Evolutionary conservation across 2,329 filamentous ascomycete genomes (phyloP), one percentile per base, ranked within the genome.

Genomic region (Botryosphaeria agaves): DNA sequence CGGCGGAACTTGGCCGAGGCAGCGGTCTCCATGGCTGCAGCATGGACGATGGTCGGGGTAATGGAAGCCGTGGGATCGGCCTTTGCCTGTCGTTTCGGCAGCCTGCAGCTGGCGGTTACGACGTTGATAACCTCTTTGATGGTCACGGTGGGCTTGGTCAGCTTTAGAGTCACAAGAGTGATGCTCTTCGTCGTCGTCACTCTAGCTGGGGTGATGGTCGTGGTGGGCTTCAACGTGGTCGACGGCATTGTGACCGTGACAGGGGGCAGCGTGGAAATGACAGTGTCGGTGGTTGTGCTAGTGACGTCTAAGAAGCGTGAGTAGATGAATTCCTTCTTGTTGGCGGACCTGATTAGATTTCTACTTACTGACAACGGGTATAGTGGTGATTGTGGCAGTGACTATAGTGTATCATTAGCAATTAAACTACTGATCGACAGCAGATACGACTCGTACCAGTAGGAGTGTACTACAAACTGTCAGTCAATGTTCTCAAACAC

Each of bases 41-140:
- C 37, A 7, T 32, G 20, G 31, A 42, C 21, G 7, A 46, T 35
- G 2, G 42, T 48, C 1, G 49, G 47, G 14, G 33, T 39, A 28
- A 54, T 46, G 3, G 31, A 39, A 25, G 42, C 40, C 1, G 26
- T 39, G 3, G 42, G 45, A 38, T 54, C 51, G 15, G 26, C 36
- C 4, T 26, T 34, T 0, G 35, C 4, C 19, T 41, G 39, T 8
- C 37, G 36, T 1, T 21, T 32, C 2, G 50, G 50, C 9, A 39
- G 29, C 7, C 38, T 42, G 42, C 51, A 53, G 14, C 34, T 43
- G 5, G 49, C 45, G 2, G 52, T 53, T n/a, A 38, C 36, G 17
- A 48, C 49, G 18, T 34, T 43, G 15, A 45, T 49, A 16, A 29
- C 19, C 37, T 32, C 12, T 17, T 5, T 9, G 11, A 27, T 15